These are phyloP conservation scores for Serendipita indica DNA, from an alignment of 768 basidiomycete species.

Conservation along the genomic window DNA sequence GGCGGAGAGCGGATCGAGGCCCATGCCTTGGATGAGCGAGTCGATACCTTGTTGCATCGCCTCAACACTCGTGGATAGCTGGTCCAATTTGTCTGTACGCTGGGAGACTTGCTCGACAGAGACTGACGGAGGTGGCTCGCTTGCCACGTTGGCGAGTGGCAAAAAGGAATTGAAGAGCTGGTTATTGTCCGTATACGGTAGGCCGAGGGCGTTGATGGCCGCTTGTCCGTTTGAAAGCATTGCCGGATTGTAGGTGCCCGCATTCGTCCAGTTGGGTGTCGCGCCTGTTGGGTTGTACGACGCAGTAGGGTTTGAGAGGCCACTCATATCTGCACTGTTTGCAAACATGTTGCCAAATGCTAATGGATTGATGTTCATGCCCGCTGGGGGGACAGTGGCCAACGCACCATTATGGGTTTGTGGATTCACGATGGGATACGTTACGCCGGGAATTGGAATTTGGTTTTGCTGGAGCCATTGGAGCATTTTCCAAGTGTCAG, in stretches of 20 bases:
- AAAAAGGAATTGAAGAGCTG: background rate
- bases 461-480: slow-evolving; percentile 8
- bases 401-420: background rate
- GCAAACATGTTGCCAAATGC: background rate
- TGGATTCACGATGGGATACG: background rate
- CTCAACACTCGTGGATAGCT: slow-evolving; percentile 30
- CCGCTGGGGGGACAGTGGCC: background rate
- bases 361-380: background rate
- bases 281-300: background rate
- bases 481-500: slow-evolving; percentile 1
- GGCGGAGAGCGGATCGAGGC: slow-evolving; percentile 34
- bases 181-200: background rate
- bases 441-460: background rate
- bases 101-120: background rate
- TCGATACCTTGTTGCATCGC: slow-evolving; percentile 53
- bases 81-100: background rate
- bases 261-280: background rate
- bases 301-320: background rate
- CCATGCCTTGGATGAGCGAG: slow-evolving; percentile 54
- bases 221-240: background rate
- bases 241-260: background rate
- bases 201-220: background rate
- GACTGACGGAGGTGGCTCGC: background rate
- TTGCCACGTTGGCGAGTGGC: background rate
- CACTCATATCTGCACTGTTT: background rate